Conservation (phyloP, 768 basidiomycete species). For the Termitomyces sp. region DNA sequence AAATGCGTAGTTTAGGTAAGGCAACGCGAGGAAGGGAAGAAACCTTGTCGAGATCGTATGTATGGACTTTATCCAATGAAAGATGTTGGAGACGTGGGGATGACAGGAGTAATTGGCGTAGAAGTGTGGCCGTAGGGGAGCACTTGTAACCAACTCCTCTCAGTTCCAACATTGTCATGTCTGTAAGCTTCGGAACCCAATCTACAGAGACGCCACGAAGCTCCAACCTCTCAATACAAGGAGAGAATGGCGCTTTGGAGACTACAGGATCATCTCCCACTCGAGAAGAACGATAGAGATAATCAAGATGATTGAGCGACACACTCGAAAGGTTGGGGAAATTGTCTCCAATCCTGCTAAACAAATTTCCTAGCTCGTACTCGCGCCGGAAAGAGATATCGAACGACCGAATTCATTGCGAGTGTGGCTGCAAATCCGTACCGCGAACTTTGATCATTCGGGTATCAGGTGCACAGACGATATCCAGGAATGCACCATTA, state of each 20-base stretch:
- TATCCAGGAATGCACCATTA: slow-evolving; percentile 2
- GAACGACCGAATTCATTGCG: slow-evolving; percentile 6
- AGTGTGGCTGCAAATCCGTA: slow-evolving; percentile 5
- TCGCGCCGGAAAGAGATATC: slow-evolving; percentile 10
- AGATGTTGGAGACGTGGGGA: slow-evolving; percentile 12
- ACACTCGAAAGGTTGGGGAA: slow-evolving; percentile 8
- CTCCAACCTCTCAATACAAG: slow-evolving; percentile 4
- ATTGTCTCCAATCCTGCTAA: slow-evolving; percentile 9
- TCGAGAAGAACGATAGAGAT: slow-evolving; percentile 3
- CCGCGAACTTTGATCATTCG: slow-evolving; percentile 7
- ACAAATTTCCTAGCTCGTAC: slow-evolving; percentile 8
- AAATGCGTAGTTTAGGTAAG: slow-evolving; percentile 7
- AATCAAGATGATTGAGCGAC: slow-evolving; percentile 9
- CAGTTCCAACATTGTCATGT: slow-evolving; percentile 9
- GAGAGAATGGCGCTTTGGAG: slow-evolving; percentile 1
- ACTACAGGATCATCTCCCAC: not conserved
- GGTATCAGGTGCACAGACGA: slow-evolving; percentile 5
- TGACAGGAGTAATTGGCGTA: not conserved
- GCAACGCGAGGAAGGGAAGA: not conserved
- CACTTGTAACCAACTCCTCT: slow-evolving; percentile 3
- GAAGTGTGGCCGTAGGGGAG: not conserved
- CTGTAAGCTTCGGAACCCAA: slow-evolving; percentile 1
- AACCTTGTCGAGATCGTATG: not conserved
- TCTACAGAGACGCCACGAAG: slow-evolving; percentile 10
- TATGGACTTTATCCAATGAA: slow-evolving; percentile 1